Conservation (phyloP, 1,139 yeast species). For the Geotrichum aggregatum region DNA sequence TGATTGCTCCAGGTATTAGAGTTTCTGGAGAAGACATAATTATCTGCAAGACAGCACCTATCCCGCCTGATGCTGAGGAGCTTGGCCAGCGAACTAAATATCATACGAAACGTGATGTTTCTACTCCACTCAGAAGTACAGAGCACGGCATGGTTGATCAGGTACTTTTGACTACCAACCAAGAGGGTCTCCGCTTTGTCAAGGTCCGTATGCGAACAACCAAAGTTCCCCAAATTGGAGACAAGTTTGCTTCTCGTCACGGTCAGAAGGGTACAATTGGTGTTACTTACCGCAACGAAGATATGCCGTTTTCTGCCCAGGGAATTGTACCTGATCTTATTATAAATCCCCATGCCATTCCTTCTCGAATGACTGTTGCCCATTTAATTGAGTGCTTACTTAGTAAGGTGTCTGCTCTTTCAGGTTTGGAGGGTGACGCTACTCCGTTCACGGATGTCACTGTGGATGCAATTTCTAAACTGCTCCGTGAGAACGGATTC, state of each 20-base stretch:
- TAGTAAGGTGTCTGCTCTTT: conserved; percentile 88
- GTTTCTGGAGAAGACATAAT: conserved; percentile 98
- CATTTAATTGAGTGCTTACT: conserved; percentile 97
- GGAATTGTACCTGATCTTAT: conserved; percentile 96
- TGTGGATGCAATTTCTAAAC: conserved; percentile 89
- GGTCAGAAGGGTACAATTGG: conserved; percentile 99
- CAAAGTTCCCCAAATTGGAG: conserved; percentile 97
- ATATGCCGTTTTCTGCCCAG: conserved; percentile 96
- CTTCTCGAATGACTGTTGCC: conserved; percentile 99
- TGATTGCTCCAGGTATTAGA: conserved; percentile 96
- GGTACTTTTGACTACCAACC: conserved; percentile 91
- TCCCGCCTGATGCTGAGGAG: conserved; percentile 96
- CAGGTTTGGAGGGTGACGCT: conserved; percentile 98
- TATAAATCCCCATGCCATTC: conserved; percentile 98
- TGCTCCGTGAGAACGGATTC: conserved; percentile 91
- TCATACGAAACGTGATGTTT: conserved; percentile 97
- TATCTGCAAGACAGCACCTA: conserved; percentile 97
- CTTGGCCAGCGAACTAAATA: conserved; percentile 96
- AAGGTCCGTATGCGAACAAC: conserved; percentile 99
- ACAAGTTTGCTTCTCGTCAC: conserved; percentile 97
- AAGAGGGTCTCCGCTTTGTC: conserved; percentile 95
- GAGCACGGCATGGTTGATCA: conserved; percentile 98
- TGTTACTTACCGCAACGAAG: conserved; percentile 96
- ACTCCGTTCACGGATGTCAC: conserved; percentile 98
- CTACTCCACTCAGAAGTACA: conserved; percentile 93